Percentiles rank a stretch among this genome's conserved stretches.
phyloP scores from a whole-genome alignment of 352 stramenopile genomes.

The Phytophthora litchii region DNA sequence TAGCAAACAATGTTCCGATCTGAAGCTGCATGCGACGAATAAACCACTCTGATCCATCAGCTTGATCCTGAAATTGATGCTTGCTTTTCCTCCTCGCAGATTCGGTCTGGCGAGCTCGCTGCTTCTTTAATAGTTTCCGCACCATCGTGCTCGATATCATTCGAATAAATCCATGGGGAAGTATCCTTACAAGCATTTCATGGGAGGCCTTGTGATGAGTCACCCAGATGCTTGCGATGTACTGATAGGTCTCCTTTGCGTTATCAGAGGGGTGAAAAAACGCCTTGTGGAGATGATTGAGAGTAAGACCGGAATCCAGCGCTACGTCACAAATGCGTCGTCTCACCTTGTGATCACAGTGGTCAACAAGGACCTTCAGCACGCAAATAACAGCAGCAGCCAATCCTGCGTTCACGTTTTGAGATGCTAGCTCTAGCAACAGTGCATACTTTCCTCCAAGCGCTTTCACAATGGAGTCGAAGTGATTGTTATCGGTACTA shows the following conservation, averaged over 20 bases:
- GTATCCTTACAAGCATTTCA: slow-evolving; percentile 63
- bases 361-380: slow-evolving; percentile 75
- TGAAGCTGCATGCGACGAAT: slow-evolving; percentile 75
- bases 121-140: slow-evolving; percentile 67
- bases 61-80: slow-evolving; percentile 23
- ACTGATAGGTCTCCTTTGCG: slow-evolving; percentile 74
- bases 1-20: slow-evolving; percentile 50
- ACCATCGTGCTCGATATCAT: slow-evolving; percentile 70
- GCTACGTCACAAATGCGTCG: slow-evolving; percentile 77
- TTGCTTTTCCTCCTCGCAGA: slow-evolving; percentile 34
- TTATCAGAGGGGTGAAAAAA: slow-evolving; percentile 69
- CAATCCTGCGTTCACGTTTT: slow-evolving; percentile 60
- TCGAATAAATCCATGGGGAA: slow-evolving; percentile 77
- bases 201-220: slow-evolving; percentile 77
- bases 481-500: slow-evolving; percentile 80
- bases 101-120: slow-evolving; percentile 48
- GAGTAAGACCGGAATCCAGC: slow-evolving; percentile 61
- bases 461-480: slow-evolving; percentile 69
- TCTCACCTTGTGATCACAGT: slow-evolving; percentile 60
- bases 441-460: slow-evolving; percentile 54
- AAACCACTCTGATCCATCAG: slow-evolving; percentile 60
- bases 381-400: slow-evolving; percentile 61
- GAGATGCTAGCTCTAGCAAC: slow-evolving; percentile 56
- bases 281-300: slow-evolving; percentile 64
- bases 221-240: slow-evolving; percentile 78